A percentile compares a stretch with the other conserved stretches of the same genome.
Conservation (phyloP, 768 basidiomycete species). For the Suillus luteus region DNA sequence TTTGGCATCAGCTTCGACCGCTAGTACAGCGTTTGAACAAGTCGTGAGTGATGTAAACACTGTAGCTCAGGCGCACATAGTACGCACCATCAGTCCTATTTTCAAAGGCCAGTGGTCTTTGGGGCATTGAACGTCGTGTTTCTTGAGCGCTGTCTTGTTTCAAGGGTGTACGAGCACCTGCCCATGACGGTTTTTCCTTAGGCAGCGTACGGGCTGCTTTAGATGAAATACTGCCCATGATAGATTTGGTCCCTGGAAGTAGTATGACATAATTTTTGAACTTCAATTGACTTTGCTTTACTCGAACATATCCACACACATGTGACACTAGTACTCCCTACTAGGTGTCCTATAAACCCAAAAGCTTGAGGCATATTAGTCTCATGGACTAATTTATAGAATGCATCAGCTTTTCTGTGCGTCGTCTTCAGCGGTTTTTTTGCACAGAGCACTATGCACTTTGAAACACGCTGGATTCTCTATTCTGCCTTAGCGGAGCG, state of each 20-base stretch:
- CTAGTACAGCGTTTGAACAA: constrained; percentile 35
- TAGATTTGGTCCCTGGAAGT: not conserved
- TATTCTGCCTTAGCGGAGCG: not conserved
- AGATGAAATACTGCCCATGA: constrained; percentile 65
- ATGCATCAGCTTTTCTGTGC: not conserved
- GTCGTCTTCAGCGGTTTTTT: not conserved
- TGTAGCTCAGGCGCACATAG: constrained; percentile 22
- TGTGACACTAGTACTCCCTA: too few species aligned
- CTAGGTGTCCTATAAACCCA: not conserved
- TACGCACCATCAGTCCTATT: constrained; percentile 52
- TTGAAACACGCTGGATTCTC: not conserved
- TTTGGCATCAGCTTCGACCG: constrained; percentile 60
- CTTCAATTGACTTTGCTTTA: too few species aligned
- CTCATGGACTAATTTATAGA: not conserved
- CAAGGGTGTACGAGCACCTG: constrained; percentile 43
- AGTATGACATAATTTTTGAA: not conserved
- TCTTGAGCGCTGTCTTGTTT: constrained; percentile 14
- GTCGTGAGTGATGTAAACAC: not conserved
- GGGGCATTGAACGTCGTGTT: constrained; percentile 19
- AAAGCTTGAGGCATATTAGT: not conserved
- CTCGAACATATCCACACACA: too few species aligned
- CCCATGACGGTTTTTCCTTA: constrained; percentile 50
- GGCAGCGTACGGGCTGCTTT: constrained; percentile 62
- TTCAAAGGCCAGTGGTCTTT: constrained; percentile 47
- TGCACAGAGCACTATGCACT: not conserved